Evolutionary conservation across 2,329 filamentous ascomycete species (phyloP).

Genomic region (Neophaeococcomyces mojaviensis): DNA sequence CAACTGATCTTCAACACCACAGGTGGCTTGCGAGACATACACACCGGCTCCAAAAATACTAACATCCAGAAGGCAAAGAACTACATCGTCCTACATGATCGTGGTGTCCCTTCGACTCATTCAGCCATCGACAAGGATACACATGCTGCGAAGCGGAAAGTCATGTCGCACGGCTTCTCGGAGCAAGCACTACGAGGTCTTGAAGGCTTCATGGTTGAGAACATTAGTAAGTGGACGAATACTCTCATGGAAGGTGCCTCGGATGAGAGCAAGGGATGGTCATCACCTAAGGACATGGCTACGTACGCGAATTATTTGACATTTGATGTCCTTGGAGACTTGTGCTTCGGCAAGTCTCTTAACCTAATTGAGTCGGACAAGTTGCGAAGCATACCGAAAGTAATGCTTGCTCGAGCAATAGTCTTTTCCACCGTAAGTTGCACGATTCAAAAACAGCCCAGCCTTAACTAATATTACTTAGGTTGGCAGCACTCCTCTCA

Average conservation of each 20-base stretch:
- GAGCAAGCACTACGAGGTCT: slow-evolving; percentile 33
- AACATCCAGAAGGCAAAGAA: slow-evolving; percentile 44
- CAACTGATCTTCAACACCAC: slow-evolving; percentile 21
- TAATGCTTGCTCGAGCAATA: slow-evolving; percentile 13
- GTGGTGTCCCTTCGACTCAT: slow-evolving; percentile 31
- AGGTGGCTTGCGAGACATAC: slow-evolving; percentile 38
- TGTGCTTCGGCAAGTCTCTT: slow-evolving; percentile 34
- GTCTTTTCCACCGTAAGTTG: slow-evolving; percentile 9
- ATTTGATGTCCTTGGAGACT: slow-evolving; percentile 46
- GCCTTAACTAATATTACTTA: not conserved
- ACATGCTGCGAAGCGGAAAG: slow-evolving; percentile 23
- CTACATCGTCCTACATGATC: slow-evolving; percentile 41
- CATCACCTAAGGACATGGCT: slow-evolving; percentile 36
- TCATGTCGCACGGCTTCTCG: slow-evolving; percentile 31
- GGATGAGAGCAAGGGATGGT: slow-evolving; percentile 27
- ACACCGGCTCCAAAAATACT: slow-evolving; percentile 26
- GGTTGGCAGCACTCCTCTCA: slow-evolving; percentile 8
- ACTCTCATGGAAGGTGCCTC: slow-evolving; percentile 14
- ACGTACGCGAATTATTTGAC: slow-evolving; percentile 40
- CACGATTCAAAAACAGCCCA: not conserved
- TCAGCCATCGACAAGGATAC: slow-evolving; percentile 19
- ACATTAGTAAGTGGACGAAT: slow-evolving; percentile 35
- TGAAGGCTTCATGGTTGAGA: slow-evolving; percentile 39
- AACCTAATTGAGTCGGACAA: slow-evolving; percentile 35
- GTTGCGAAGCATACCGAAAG: slow-evolving; percentile 37